These are phyloP conservation scores for Cryptococcus depauperatus DNA, from an alignment of 1,284 basidiomycete species.

Conservation along the genomic window DNA sequence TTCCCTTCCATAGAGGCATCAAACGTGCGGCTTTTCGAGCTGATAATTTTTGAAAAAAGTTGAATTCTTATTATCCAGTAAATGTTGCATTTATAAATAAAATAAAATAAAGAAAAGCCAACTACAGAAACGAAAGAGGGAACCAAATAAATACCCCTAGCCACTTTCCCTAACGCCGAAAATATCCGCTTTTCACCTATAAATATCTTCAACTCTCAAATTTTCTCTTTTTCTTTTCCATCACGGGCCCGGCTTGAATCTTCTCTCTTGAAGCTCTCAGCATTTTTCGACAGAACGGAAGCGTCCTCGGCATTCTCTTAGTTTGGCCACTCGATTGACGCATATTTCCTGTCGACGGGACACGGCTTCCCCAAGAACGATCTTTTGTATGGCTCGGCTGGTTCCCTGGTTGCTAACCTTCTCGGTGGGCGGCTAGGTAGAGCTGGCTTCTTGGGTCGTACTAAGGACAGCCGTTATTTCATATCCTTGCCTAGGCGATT, in stretches of 20 bases:
- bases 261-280: conserved; percentile 15
- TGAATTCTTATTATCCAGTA: too few species aligned
- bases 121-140: too few species aligned
- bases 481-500: conserved; percentile 41
- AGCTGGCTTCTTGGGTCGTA: conserved; percentile 6
- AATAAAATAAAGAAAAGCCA: too few species aligned
- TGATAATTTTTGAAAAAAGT: too few species aligned
- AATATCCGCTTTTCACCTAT: not conserved
- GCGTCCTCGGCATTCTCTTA: conserved; percentile 21
- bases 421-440: conserved; percentile 12
- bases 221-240: conserved; percentile 12
- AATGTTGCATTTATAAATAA: too few species aligned
- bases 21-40: too few species aligned
- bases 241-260: conserved; percentile 29
- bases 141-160: too few species aligned
- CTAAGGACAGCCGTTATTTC: conserved; percentile 34
- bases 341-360: conserved; percentile 42
- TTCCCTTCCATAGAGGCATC: too few species aligned
- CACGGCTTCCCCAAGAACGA: conserved; percentile 33
- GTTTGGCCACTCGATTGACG: conserved; percentile 22
- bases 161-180: not conserved
- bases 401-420: conserved; percentile 8
- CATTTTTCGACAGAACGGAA: conserved; percentile 37
- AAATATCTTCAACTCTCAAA: conserved; percentile 5
- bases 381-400: conserved; percentile 2